Evolutionary conservation across 345 rosid genomes (phyloP).

Genomic region (Geranium rotundifolium): DNA sequence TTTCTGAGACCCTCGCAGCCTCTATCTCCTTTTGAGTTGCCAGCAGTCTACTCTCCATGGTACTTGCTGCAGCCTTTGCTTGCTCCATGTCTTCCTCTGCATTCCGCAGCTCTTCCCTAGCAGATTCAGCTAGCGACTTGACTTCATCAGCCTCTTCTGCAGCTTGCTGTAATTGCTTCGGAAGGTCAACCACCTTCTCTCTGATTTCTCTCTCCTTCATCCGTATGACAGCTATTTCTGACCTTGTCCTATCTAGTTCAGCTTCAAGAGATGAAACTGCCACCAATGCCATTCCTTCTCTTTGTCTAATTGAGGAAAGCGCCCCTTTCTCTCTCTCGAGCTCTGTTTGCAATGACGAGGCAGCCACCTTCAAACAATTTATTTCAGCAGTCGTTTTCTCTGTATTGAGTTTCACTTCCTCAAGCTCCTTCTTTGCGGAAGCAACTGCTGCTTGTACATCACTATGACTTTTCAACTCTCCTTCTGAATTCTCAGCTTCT

Average conservation of each 20-base stretch:
- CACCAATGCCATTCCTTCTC: constrained; percentile 83
- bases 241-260: constrained; percentile 55
- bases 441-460: constrained; percentile 50
- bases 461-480: constrained; percentile 28
- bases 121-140: constrained; percentile 44
- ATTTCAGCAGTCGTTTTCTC: constrained; percentile 74
- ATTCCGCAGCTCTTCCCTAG: constrained; percentile 64
- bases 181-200: constrained; percentile 52
- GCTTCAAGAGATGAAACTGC: constrained; percentile 70
- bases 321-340: constrained; percentile 52
- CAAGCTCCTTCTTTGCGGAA: constrained; percentile 74
- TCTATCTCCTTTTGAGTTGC: constrained; percentile 79
- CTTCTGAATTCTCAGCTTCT: too few species aligned
- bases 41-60: constrained; percentile 53
- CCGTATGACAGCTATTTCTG: constrained; percentile 44
- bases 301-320: constrained; percentile 47
- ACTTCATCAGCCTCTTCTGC: constrained; percentile 76
- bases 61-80: constrained; percentile 67
- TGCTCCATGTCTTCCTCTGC: constrained; percentile 71
- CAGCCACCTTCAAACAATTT: constrained; percentile 53
- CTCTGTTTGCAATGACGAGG: constrained; percentile 50
- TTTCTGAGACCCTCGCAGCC: constrained; percentile 80
- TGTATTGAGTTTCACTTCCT: constrained; percentile 62
- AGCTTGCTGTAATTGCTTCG: constrained; percentile 64
- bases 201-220: constrained; percentile 54